phyloP scores from a whole-genome alignment of 2,329 filamentous ascomycete genomes.

The Knoxdaviesia proteae region DNA sequence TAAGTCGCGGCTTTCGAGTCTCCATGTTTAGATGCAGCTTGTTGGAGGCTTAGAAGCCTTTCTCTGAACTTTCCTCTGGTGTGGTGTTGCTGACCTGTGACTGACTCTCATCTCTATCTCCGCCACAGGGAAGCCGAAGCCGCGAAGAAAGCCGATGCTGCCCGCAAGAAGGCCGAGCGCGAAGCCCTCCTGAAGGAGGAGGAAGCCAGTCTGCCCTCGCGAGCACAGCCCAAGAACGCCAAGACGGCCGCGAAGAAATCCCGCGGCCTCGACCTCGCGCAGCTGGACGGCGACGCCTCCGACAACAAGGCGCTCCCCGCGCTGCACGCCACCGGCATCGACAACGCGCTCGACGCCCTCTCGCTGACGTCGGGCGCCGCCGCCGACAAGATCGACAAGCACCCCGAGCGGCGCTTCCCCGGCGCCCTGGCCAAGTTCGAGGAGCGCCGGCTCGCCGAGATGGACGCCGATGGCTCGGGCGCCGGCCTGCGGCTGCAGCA shows the following conservation, averaged over 20 bases:
- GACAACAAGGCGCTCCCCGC: slow-evolving; percentile 26
- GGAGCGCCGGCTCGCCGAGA: slow-evolving; percentile 61
- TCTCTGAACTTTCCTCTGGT: background rate
- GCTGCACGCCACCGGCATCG: slow-evolving; percentile 72
- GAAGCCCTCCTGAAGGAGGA: slow-evolving; percentile 69
- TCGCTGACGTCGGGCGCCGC: slow-evolving; percentile 33
- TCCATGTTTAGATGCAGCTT: slow-evolving; percentile 1
- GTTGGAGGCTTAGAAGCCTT: background rate
- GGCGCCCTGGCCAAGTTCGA: slow-evolving; percentile 71
- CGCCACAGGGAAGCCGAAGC: slow-evolving; percentile 57
- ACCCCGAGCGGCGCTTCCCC: slow-evolving; percentile 73
- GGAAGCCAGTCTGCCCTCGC: slow-evolving; percentile 41
- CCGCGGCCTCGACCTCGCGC: slow-evolving; percentile 51
- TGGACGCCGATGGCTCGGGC: slow-evolving; percentile 57
- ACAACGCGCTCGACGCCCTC: slow-evolving; percentile 80
- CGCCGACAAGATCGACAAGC: slow-evolving; percentile 52
- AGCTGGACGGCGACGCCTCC: slow-evolving; percentile 40
- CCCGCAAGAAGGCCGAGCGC: slow-evolving; percentile 79
- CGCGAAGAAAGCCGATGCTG: slow-evolving; percentile 61
- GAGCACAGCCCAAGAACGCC: slow-evolving; percentile 42
- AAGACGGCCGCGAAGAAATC: slow-evolving; percentile 50
- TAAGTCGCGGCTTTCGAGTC: slow-evolving; percentile 21
- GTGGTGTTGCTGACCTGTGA: background rate
- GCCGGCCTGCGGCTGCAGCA: slow-evolving; percentile 62
- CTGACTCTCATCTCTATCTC: background rate